Conservation (phyloP, 2,329 filamentous ascomycete genomes). For the Stenocarpella maydis region DNA sequence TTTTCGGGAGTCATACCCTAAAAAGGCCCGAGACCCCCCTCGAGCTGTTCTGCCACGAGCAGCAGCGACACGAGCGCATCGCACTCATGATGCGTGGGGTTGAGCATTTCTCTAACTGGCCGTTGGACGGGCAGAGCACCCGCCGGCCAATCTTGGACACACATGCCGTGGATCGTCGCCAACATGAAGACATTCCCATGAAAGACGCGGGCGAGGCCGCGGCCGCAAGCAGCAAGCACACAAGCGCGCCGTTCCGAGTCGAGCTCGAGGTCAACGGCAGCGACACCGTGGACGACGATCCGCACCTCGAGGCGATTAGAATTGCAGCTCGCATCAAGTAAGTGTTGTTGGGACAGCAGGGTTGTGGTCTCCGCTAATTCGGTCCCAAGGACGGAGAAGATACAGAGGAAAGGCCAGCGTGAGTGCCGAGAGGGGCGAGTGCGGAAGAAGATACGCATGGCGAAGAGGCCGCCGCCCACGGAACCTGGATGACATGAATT, state of each 20-base stretch:
- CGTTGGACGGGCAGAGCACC: neutral
- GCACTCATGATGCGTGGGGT: conserved; percentile 28
- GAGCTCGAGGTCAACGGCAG: conserved; percentile 20
- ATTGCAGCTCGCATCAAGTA: conserved; percentile 28
- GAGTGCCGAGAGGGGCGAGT: conserved; percentile 24
- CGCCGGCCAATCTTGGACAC: neutral
- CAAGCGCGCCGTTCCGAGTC: neutral
- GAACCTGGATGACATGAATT: neutral
- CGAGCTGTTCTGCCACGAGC: conserved; percentile 29
- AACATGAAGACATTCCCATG: conserved; percentile 4
- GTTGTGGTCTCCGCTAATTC: neutral
- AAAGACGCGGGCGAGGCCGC: neutral
- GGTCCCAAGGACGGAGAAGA: neutral
- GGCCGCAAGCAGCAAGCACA: conserved; percentile 1
- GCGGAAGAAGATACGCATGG: conserved; percentile 25
- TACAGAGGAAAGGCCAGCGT: conserved; percentile 9
- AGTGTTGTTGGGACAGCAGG: neutral
- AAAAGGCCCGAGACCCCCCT: conserved; percentile 21
- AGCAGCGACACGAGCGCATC: conserved; percentile 31
- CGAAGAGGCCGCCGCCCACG: neutral
- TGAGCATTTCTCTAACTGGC: neutral
- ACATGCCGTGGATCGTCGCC: neutral
- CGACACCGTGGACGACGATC: neutral
- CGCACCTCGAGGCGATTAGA: conserved; percentile 10
- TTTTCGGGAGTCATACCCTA: neutral